These are phyloP conservation scores for Cylindrotheca closterium DNA, from an alignment of 108 stramenopile species.

Conservation along the genomic window DNA sequence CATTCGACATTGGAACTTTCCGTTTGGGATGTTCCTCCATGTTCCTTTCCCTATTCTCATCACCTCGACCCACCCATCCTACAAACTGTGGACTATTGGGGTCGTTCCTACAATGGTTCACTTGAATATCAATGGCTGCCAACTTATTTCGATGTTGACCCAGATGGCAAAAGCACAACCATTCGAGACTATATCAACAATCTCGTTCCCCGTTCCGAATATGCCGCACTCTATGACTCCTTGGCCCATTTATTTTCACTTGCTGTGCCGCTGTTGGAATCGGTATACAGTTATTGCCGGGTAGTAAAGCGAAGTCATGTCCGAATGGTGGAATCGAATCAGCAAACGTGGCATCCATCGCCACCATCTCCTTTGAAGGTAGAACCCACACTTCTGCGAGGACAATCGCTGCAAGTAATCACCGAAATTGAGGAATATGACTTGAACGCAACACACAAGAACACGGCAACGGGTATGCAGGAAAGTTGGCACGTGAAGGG, in stretches of 20 bases:
- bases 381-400: neutral
- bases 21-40: neutral
- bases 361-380: neutral
- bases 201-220: slow-evolving; percentile 10
- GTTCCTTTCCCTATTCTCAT: neutral
- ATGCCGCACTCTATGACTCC: slow-evolving; percentile 11
- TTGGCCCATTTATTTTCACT: neutral
- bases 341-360: neutral
- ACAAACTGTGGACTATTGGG: slow-evolving; percentile 12
- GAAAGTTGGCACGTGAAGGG: slow-evolving; percentile 20
- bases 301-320: neutral
- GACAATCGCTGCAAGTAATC: slow-evolving; percentile 15
- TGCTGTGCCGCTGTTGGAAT: slow-evolving; percentile 3
- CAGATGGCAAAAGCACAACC: slow-evolving; percentile 2
- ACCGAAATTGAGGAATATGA: slow-evolving; percentile 33
- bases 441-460: slow-evolving; percentile 8
- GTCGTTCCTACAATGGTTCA: slow-evolving; percentile 3
- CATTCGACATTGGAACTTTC: neutral
- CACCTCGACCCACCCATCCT: neutral
- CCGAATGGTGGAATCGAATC: neutral
- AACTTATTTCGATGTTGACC: neutral
- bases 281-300: slow-evolving; percentile 3
- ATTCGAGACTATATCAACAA: slow-evolving; percentile 28
- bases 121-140: slow-evolving; percentile 25
- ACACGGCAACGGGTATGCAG: too few relatives aligned